Evolutionary conservation across 73 alveolate genomes (phyloP).

Genomic region (Paraurostyla sp.): DNA sequence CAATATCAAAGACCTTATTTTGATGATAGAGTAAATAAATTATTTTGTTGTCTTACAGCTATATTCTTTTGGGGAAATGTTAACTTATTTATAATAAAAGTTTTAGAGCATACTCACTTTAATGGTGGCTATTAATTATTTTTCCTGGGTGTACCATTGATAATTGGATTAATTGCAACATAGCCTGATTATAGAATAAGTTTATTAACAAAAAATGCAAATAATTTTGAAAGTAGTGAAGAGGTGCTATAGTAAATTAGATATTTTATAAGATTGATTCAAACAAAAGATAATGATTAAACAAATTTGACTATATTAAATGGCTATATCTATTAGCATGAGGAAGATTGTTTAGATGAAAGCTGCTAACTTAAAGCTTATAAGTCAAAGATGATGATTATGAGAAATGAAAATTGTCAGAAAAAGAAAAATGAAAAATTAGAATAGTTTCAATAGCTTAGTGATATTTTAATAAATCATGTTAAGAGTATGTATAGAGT

Average conservation of each 20-base stretch:
- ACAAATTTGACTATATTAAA: conserved; percentile 75
- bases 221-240: conserved; percentile 83
- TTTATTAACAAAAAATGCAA: conserved; percentile 74
- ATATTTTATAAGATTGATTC: conserved; percentile 75
- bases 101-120: conserved; percentile 75
- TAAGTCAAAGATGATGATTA: no score
- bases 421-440: background rate
- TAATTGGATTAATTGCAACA: conserved; percentile 68
- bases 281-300: conserved; percentile 75
- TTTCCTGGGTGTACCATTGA: conserved; percentile 81
- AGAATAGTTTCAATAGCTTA: background rate
- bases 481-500: conserved; percentile 75
- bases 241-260: conserved; percentile 79
- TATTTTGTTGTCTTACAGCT: conserved; percentile 82
- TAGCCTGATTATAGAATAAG: conserved; percentile 80
- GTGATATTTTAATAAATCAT: conserved; percentile 29
- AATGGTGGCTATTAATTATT: conserved; percentile 80
- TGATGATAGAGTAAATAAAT: conserved; percentile 76
- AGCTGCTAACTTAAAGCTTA: conserved; percentile 81
- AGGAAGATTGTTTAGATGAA: conserved; percentile 79
- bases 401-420: conserved; percentile 4
- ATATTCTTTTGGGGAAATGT: conserved; percentile 81
- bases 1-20: conserved; percentile 77
- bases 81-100: conserved; percentile 78
- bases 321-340: conserved; percentile 88